Evolutionary conservation across 202 grass and related monocot species (phyloP).

Genomic region (Elaeis oleifera): DNA sequence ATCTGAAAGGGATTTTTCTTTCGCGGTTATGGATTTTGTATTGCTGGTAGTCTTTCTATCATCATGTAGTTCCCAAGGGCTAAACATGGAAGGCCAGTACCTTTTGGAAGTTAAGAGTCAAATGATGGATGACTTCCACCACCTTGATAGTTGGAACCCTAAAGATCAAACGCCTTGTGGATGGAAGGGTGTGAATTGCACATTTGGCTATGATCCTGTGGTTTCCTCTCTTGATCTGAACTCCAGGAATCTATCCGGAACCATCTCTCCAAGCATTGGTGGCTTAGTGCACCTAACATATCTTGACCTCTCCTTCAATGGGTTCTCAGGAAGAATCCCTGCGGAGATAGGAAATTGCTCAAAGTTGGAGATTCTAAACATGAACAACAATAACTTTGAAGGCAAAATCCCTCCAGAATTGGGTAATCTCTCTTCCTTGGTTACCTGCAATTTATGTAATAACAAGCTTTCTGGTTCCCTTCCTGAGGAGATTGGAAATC

Average conservation of each 20-base stretch:
- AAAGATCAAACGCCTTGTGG: constrained; percentile 44
- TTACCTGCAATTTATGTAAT: constrained; percentile 66
- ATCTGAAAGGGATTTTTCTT: not conserved
- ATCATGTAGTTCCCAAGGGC: constrained; percentile 26
- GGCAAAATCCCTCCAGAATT: constrained; percentile 51
- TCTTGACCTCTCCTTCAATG: constrained; percentile 79
- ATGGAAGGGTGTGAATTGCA: constrained; percentile 85
- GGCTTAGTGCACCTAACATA: constrained; percentile 37
- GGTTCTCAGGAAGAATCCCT: constrained; percentile 63
- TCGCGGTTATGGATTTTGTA: constrained; percentile 26
- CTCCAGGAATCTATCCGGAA: constrained; percentile 71
- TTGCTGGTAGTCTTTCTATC: constrained; percentile 43
- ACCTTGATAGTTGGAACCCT: constrained; percentile 53
- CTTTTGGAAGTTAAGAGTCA: constrained; percentile 59
- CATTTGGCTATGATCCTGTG: constrained; percentile 3
- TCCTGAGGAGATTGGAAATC: constrained; percentile 73
- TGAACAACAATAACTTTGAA: constrained; percentile 70
- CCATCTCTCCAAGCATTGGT: constrained; percentile 49
- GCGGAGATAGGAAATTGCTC: constrained; percentile 52
- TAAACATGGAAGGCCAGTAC: constrained; percentile 65
- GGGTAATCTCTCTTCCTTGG: constrained; percentile 45
- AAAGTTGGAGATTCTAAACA: constrained; percentile 38
- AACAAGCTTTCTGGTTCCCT: constrained; percentile 65
- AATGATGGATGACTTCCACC: constrained; percentile 44
- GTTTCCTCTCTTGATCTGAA: constrained; percentile 60